Base-by-base conservation (phyloP, 495 filamentous ascomycete species). In the Penicillium angulare region DNA sequence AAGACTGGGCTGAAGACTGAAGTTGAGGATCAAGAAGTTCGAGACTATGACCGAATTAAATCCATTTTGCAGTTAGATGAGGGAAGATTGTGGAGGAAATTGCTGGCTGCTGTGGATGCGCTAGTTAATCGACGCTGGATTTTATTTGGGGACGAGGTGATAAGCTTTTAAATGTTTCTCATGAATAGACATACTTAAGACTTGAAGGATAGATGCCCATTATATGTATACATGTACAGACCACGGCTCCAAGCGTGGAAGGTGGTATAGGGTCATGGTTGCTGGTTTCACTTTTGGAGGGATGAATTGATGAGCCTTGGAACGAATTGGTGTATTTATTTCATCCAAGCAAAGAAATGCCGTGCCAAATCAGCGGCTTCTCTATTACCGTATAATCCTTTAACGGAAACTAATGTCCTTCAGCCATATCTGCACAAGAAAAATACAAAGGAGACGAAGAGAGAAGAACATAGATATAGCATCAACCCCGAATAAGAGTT, bases 101-200 rank as follows among this genome's bases (percentile, higher is more conserved):
- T 57, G 61, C 24, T 67, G 13, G 35, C 40, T 29, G 66, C 51
- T 16, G 49, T 60, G 4, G 64, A 67, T 54, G 54, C 53, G 3
- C 16, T 65, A n/a, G 66, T 69, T 0, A 60, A 60, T 43, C 54
- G 47, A 27, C 51, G 66, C 7, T 57, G 45, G 49, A 56, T 54
- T 29, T 35, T 51, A n/a, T 55, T 29, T 21, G 33, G 17, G 17
- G 4, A 22, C 0, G n/a, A n/a, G n/a, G n/a, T n/a, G n/a, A n/a
- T n/a, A n/a, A n/a, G n/a, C n/a, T n/a, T n/a, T n/a, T n/a, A n/a
- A n/a, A n/a, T n/a, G n/a, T n/a, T n/a, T n/a, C n/a, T n/a, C n/a
- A n/a, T n/a, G n/a, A n/a, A n/a, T n/a, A n/a, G n/a, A n/a, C n/a
- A n/a, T n/a, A n/a, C n/a, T n/a, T n/a, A n/a, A n/a, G n/a, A n/a